Conservation (phyloP, 202 grass and related monocot species). For the Saccharum hybrid region DNA sequence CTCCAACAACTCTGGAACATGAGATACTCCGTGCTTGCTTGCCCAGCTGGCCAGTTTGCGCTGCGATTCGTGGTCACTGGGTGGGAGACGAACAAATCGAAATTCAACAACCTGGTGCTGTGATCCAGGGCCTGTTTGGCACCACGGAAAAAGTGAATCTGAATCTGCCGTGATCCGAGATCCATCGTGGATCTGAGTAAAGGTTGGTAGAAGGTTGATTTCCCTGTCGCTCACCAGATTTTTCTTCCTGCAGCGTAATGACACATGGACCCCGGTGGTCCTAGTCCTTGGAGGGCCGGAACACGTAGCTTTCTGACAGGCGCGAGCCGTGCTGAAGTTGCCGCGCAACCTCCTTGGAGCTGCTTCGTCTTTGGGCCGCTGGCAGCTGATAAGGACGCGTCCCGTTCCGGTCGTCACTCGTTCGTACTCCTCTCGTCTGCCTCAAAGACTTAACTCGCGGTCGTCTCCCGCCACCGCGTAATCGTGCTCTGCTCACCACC, state of each 20-base stretch:
- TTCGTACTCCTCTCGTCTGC: background rate
- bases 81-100: background rate
- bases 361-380: slow-evolving; percentile 8
- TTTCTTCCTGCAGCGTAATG: slow-evolving; percentile 29
- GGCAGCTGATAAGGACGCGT: background rate
- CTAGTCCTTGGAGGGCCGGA: background rate
- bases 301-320: slow-evolving; percentile 16
- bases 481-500: background rate
- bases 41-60: background rate
- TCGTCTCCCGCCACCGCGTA: slow-evolving; percentile 46
- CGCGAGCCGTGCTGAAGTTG: slow-evolving; percentile 10
- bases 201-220: too few relatives aligned
- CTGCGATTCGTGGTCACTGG: background rate
- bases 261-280: background rate
- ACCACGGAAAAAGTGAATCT: too few relatives aligned
- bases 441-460: slow-evolving; percentile 1
- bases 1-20: background rate
- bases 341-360: slow-evolving; percentile 30
- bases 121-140: too few relatives aligned
- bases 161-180: too few relatives aligned
- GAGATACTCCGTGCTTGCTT: background rate
- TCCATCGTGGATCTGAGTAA: too few relatives aligned
- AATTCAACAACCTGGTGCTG: background rate
- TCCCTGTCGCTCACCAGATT: slow-evolving; percentile 19
- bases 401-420: background rate